Base-by-base conservation (phyloP, 805 yeast species). In the Metschnikowia borealis region DNA sequence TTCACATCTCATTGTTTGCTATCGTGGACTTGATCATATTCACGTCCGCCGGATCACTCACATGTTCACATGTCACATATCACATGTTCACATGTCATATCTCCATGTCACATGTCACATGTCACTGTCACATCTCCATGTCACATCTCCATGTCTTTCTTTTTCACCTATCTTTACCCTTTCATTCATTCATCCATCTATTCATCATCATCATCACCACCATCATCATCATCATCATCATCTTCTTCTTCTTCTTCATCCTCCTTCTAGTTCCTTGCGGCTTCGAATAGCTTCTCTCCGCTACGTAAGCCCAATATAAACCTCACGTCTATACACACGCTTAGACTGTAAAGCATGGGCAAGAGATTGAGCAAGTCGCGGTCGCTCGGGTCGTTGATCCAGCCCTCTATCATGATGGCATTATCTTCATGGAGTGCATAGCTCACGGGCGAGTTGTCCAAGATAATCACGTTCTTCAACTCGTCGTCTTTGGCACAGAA, bases 341-440 rank as follows among this genome's bases (percentile, higher is more conserved):
- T 76, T 60, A 94, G 68, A 26, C 92, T 84, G 60, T 83, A 80
- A 39, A 89, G 69, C 62, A 94, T 70, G 1, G 99, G 98, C 39
- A 94, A 66, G 47, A 94, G 69, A 59, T 89, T 84, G 67, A 94
- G 71, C 51, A 94, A 71, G 61, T 89, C 96, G 20, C 84, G 74
- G 63, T 94, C 99, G 35, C 85, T 80, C n/a, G 95, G 96, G 67
- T 94, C 99, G 62, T 87, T 89, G 54, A 94, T 89, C 99, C 99
- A 94, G 42, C 99, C 98, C 68, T 91, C 97, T 6, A 94, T 89
- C 71, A 86, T 83, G 20, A 94, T 85, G 1, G 96, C 99, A 62
- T 94, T 94, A 57, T 84, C 84, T 52, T 83, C 88, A 65, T 92
- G 91, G 65, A 81, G 70, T 14, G 89, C 84, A 65, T 88, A 94